These are phyloP conservation scores for Calonectria montana DNA, from an alignment of 2,329 filamentous ascomycete genomes.

Conservation along the genomic window DNA sequence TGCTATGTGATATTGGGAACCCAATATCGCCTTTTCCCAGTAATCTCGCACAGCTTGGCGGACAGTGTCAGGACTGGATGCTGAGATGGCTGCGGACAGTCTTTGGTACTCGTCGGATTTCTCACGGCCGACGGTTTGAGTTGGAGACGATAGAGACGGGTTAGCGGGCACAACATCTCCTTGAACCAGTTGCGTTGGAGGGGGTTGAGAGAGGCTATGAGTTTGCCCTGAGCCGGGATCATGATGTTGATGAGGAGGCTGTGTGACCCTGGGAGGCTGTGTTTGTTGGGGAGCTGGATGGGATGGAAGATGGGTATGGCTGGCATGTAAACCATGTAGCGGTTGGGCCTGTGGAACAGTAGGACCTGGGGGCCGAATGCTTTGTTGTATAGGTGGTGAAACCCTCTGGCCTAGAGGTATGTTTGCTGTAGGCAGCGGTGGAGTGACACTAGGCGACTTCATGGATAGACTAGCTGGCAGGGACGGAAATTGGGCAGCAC, in stretches of 20 bases:
- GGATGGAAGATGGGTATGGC: constrained; percentile 8
- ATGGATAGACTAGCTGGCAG: not conserved
- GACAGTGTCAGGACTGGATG: constrained; percentile 57
- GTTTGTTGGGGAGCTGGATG: not conserved
- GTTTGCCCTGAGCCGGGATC: not conserved
- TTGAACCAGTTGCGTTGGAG: not conserved
- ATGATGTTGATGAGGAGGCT: not conserved
- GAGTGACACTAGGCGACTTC: not conserved
- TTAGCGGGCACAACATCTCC: not conserved
- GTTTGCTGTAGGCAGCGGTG: constrained; percentile 11
- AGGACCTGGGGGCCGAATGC: not conserved
- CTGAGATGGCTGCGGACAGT: constrained; percentile 48
- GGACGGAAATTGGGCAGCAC: not conserved
- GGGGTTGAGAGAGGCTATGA: not conserved
- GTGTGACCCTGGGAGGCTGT: not conserved
- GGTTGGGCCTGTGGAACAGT: not conserved
- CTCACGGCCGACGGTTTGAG: constrained; percentile 33
- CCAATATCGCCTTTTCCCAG: constrained; percentile 62
- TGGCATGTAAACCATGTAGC: not conserved
- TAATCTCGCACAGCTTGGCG: constrained; percentile 61
- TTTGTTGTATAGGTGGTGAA: constrained; percentile 25
- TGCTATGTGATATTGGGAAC: constrained; percentile 63
- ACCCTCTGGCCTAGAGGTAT: constrained; percentile 7
- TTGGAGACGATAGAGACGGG: not conserved
- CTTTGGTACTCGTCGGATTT: constrained; percentile 37